A percentile compares a stretch with the other conserved stretches of the same genome.
phyloP scores from a whole-genome alignment of 2,329 filamentous ascomycete species.

The Colletotrichum sp. region DNA sequence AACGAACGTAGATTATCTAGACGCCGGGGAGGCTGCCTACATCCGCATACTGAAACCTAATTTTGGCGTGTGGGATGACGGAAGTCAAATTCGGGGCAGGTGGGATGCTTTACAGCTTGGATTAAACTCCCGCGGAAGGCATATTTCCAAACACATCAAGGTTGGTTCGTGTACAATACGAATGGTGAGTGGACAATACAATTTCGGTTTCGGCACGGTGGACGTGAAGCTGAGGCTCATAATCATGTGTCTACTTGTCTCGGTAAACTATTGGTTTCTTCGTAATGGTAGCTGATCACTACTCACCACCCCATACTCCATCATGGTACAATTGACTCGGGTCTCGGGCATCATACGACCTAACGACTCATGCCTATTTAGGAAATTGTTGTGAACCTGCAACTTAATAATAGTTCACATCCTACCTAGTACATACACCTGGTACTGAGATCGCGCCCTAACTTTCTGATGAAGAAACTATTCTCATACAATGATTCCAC shows the following conservation, averaged over 20 bases:
- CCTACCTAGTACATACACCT: not conserved
- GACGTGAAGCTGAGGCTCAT: not conserved
- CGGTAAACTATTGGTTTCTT: not conserved
- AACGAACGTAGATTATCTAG: not conserved
- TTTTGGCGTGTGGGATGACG: not conserved
- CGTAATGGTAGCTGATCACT: not conserved
- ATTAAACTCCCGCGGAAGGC: not conserved
- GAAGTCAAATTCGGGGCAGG: not conserved
- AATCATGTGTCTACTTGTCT: not conserved
- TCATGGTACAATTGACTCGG: not conserved
- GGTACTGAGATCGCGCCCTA: not conserved
- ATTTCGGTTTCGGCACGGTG: not conserved
- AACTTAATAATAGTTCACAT: not conserved
- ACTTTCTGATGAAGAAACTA: not conserved
- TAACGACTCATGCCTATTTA: not conserved
- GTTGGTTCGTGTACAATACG: not conserved
- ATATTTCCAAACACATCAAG: not conserved
- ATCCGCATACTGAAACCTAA: not conserved
- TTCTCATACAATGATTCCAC: not conserved
- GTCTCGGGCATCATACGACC: not conserved
- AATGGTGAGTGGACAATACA: not conserved
- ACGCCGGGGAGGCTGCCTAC: not conserved
- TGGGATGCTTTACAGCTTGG: not conserved
- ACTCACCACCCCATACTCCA: not conserved
- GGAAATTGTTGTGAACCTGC: not conserved